phyloP scores from a whole-genome alignment of 192 early-diverging fungal genomes.

The Chytriomyces sp. region DNA sequence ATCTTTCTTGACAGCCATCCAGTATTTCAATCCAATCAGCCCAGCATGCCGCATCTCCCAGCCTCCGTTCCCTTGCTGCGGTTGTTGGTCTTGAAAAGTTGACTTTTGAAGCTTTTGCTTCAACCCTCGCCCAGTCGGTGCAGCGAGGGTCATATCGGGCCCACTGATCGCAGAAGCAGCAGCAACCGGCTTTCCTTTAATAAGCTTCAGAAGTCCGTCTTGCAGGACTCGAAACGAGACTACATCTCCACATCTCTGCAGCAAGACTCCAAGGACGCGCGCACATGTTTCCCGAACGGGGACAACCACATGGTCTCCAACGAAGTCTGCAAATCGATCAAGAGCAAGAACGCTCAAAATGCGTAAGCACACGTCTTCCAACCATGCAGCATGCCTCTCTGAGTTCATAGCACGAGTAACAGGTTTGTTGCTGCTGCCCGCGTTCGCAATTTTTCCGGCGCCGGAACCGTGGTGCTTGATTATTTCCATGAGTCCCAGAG shows the following conservation, averaged over 20 bases:
- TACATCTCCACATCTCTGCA: conserved; percentile 57
- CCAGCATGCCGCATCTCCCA: conserved; percentile 96
- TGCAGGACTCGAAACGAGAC: conserved; percentile 66
- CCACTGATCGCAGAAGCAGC: too few species aligned
- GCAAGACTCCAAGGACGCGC: conserved; percentile 69
- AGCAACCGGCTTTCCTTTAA: conserved; percentile 37
- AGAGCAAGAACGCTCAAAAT: conserved; percentile 93
- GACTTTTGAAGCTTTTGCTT: background rate
- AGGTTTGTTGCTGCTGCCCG: too few species aligned
- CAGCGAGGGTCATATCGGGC: background rate
- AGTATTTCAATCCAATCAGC: conserved; percentile 90
- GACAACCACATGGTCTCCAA: conserved; percentile 90
- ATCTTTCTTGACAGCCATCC: conserved; percentile 89
- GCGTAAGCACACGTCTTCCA: conserved; percentile 87
- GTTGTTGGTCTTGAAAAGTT: background rate
- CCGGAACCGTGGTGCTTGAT: conserved; percentile 85
- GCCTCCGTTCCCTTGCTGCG: conserved; percentile 29
- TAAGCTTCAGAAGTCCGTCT: conserved; percentile 63
- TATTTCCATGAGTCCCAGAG: conserved; percentile 88
- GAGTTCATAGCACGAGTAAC: conserved; percentile 62
- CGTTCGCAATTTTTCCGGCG: conserved; percentile 72
- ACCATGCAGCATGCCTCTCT: conserved; percentile 71
- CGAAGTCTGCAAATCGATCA: conserved; percentile 97
- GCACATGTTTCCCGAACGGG: conserved; percentile 96
- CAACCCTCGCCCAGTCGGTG: background rate